Percentiles rank a stretch among this genome's conserved stretches.
Evolutionary conservation across 257 asterid genomes (phyloP).

Genomic region (Scutellaria galericulata): DNA sequence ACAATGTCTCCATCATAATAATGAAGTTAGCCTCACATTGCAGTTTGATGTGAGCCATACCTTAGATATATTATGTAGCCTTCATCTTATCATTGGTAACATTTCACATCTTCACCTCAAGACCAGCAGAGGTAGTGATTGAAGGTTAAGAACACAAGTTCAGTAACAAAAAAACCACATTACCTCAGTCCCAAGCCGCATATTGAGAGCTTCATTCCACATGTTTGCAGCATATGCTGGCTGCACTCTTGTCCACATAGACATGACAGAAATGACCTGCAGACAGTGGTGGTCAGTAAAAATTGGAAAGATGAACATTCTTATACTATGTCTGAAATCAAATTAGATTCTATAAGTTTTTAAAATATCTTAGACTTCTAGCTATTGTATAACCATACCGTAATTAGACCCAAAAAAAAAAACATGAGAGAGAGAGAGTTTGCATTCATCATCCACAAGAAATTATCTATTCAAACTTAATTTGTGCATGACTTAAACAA

Average conservation of each 20-base stretch:
- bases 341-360: neutral
- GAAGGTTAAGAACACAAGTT: neutral
- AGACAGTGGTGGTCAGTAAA: constrained; percentile 33
- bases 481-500: neutral
- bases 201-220: constrained; percentile 99
- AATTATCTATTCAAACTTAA: neutral
- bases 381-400: neutral
- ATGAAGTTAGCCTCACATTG: neutral
- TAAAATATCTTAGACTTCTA: neutral
- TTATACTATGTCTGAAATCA: constrained; percentile 16
- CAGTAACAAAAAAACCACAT: constrained; percentile 22
- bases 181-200: constrained; percentile 98
- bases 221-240: constrained; percentile 99
- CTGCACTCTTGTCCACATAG: constrained; percentile 99
- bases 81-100: neutral
- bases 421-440: neutral
- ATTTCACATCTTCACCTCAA: neutral
- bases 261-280: constrained; percentile 99
- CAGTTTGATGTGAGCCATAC: neutral
- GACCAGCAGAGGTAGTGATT: neutral
- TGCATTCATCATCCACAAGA: neutral
- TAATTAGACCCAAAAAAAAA: neutral
- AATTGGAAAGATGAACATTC: constrained; percentile 1
- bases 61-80: neutral
- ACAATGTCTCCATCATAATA: neutral